A percentile compares a stretch with the other conserved stretches of the same genome.
Evolutionary conservation across 148 eudicot species (phyloP).

Genomic region (Rhododendron ovatum): DNA sequence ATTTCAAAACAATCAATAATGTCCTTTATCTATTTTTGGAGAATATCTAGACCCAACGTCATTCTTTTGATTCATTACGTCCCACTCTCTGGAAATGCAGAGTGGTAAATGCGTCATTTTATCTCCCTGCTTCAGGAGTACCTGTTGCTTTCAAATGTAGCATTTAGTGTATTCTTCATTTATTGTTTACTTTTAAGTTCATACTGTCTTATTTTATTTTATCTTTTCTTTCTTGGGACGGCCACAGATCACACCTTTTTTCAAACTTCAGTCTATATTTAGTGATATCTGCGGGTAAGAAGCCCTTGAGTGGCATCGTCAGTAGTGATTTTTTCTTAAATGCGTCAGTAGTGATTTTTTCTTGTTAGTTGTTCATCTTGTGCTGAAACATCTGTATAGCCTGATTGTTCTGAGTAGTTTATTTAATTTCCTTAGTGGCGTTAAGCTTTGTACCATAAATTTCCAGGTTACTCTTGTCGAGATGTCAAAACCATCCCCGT

Average conservation of each 20-base stretch:
- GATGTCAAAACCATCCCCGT: constrained; percentile 59
- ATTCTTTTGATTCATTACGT: background rate
- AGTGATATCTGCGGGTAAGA: background rate
- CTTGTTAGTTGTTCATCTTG: background rate
- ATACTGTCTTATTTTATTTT: background rate
- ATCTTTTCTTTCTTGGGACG: no score
- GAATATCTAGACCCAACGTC: background rate
- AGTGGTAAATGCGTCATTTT: background rate
- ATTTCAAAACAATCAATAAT: background rate
- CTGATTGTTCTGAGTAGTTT: background rate
- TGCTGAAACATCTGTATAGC: background rate
- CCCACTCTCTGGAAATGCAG: background rate
- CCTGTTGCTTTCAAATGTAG: background rate
- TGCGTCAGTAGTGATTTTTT: background rate
- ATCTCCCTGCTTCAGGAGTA: background rate
- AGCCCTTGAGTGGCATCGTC: background rate
- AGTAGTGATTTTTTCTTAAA: background rate
- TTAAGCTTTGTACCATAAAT: background rate
- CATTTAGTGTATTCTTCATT: background rate
- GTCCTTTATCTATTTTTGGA: background rate
- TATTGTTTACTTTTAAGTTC: background rate
- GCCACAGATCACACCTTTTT: background rate
- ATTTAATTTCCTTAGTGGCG: background rate
- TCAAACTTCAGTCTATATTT: background rate
- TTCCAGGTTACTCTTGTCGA: constrained; percentile 77